These are phyloP conservation scores for Chrysoporthe cubensis DNA, from an alignment of 2,329 filamentous ascomycete genomes.

Conservation along the genomic window DNA sequence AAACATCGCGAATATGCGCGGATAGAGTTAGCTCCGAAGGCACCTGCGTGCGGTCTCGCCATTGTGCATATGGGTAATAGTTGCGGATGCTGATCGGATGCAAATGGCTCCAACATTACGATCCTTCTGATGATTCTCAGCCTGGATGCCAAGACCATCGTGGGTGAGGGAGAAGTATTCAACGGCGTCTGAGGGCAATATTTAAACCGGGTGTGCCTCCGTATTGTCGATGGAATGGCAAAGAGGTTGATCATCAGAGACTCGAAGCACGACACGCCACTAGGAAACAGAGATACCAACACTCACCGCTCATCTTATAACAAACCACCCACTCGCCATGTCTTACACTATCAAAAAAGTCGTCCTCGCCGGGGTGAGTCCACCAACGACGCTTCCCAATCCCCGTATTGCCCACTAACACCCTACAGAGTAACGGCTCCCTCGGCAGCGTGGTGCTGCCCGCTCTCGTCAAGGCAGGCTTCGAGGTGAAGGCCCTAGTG, in stretches of 20 bases:
- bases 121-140: no score
- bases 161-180: no score
- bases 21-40: no score
- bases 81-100: no score
- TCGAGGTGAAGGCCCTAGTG: conserved; percentile 42
- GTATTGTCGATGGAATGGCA: neutral
- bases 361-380: conserved; percentile 41
- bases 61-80: no score
- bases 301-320: neutral
- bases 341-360: conserved; percentile 42
- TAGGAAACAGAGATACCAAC: neutral
- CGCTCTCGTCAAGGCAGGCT: conserved; percentile 29
- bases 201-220: neutral
- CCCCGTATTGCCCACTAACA: neutral
- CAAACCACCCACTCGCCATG: neutral
- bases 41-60: no score
- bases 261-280: neutral
- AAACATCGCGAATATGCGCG: no score
- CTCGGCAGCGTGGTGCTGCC: conserved; percentile 36
- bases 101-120: no score
- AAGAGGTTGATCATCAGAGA: neutral
- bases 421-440: conserved; percentile 36
- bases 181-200: neutral
- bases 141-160: no score
- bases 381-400: neutral